Percentiles rank a stretch among this genome's conserved stretches.
These are phyloP conservation scores for Neonectria punicea DNA, from an alignment of 2,329 filamentous ascomycete species.

Conservation along the genomic window DNA sequence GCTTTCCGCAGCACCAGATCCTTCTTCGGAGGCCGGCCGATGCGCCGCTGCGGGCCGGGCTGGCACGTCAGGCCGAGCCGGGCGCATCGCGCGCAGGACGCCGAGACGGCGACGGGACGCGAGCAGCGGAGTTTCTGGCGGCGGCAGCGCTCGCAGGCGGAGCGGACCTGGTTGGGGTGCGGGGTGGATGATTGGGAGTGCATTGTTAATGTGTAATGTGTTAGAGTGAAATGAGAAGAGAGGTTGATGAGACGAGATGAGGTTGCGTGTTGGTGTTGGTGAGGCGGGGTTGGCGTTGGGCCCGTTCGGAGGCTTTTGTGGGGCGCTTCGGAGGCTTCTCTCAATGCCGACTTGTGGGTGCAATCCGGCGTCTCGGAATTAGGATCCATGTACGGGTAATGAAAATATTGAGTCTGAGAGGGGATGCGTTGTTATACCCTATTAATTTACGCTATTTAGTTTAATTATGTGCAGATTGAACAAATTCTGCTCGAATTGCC, in stretches of 20 bases:
- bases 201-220: constrained; percentile 17
- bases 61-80: constrained; percentile 44
- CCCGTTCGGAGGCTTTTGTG: constrained; percentile 34
- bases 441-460: neutral
- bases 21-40: constrained; percentile 45
- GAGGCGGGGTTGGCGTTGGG: neutral
- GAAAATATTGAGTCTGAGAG: neutral
- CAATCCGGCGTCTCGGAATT: neutral
- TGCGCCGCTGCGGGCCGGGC: constrained; percentile 44
- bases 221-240: neutral
- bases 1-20: constrained; percentile 26
- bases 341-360: constrained; percentile 2
- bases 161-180: constrained; percentile 48
- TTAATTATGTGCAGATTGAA: neutral
- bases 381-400: neutral
- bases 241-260: neutral
- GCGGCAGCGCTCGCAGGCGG: constrained; percentile 48
- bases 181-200: constrained; percentile 24
- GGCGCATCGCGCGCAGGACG: constrained; percentile 43
- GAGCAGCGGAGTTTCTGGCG: constrained; percentile 47
- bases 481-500: neutral
- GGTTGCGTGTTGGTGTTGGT: neutral
- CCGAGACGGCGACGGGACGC: constrained; percentile 34
- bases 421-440: neutral
- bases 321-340: constrained; percentile 34